Base-by-base conservation (phyloP, 257 asterid genomes). In the Nicotiana tomentosiformis region DNA sequence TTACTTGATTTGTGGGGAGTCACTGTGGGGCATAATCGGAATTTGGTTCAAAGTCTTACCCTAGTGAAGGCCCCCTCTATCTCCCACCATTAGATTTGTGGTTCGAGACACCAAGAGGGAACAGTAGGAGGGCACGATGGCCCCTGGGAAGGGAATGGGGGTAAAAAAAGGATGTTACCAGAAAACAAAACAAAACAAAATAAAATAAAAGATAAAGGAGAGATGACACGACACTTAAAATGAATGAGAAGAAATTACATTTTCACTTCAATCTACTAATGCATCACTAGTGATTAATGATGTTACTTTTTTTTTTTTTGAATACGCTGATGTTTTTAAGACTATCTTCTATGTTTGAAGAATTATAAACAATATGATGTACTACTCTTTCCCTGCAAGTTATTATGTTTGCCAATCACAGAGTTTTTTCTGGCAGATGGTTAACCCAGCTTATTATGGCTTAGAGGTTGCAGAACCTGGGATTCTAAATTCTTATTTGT, bases 371-470 rank as follows among this genome's bases (percentile, higher is more conserved):
- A 11, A 64, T 18, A 53, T 65, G 6, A n/a, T 81, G 61, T 66
- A 49, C 55, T 80, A 23, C 62, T 60, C 72, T 79, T 79, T 61
- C 70, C 23, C 57, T 46, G 35, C 35, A 12, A 79, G 61, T 30
- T 62, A 14, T 67, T 55, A n/a, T 49, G 39, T 30, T 83, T 51
- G 55, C 77, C 68, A 62, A 83, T 66, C 43, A 17, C 60, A 85
- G 66, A 77, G 81, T 70, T 56, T 81, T 61, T 35, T 87, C 46
- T 80, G 68, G 83, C 93, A 96, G 99, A 90, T 88, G 90, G 90
- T 94, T 70, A 96, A 96, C 85, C 99, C 99, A 32, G 94, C 98
- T 58, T 96, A 96, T 85, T 96, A 96, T 83, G 98, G 97, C 82
- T 89, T 96, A 83, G 97, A 92, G 91, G 92, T 88, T 30, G 91